Evolutionary conservation across 768 basidiomycete genomes (phyloP), one percentile per base, ranked within the genome.

Genomic region (Botryobasidium botryosum): DNA sequence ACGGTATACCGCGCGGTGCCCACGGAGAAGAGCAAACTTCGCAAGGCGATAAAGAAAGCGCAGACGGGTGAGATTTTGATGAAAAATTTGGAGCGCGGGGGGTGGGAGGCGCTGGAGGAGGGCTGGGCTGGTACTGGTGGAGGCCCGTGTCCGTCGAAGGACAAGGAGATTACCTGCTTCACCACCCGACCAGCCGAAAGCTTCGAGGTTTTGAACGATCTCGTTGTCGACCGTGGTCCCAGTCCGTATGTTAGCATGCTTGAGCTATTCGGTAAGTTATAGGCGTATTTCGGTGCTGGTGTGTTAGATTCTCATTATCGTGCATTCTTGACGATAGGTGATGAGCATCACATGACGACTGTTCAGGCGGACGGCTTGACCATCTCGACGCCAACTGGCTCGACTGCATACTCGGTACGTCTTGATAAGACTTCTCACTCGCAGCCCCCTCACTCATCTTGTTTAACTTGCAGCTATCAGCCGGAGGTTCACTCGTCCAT

Each of bases 301-400:
- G 41, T 26, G 18, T 17, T n/a, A 35, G 48, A 46, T 44, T 52
- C 41, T 40, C 38, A 1, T 26, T 35, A 37, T n/a, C 5, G 27
- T 24, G 3, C 31, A 43, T 43, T 12, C 32, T 27, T 8, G n/a
- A n/a, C n/a, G n/a, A n/a, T 51, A 96, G 92, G 90, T 49, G 94
- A 99, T 57, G 92, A 99, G 51, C 87, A 99, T 61, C 94, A 97
- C 65, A 79, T 99, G 73, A 99, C 94, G 1, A 99, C 94, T 2
- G 94, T 97, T 2, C 94, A 97, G 64, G 94, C 91, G 0, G 94
- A 99, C 55, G 94, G 94, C 10, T 66, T 99, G 35, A 87, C 84
- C 25, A 79, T 99, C 13, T 80, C 80, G 20, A 99, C 94, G 0
- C 94, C 94, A 6, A 99, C 94, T 0, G 94, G 94, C 3, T 97